Evolutionary conservation across 225 moss, liverwort and hornwort species (phyloP).

Genomic region (Rhytidiadelphus loreus): DNA sequence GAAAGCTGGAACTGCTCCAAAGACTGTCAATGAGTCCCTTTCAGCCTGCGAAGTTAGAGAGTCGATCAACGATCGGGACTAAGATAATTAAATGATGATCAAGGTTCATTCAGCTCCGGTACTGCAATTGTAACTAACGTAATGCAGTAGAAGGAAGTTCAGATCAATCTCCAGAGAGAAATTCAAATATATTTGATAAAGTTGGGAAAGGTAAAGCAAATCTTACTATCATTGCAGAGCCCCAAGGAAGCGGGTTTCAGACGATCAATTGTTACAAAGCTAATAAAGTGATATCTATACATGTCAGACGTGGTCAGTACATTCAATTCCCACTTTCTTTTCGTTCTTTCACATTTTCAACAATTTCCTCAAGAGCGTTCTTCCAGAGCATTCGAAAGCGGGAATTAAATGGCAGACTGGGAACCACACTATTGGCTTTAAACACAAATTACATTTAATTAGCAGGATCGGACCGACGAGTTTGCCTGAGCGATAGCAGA

Average conservation of each 20-base stretch:
- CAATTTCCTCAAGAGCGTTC: neutral
- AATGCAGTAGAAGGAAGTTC: neutral
- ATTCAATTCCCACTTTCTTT: neutral
- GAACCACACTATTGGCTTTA: neutral
- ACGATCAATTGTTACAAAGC: neutral
- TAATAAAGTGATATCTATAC: neutral
- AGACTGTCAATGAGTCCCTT: conserved; percentile 56
- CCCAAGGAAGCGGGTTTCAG: neutral
- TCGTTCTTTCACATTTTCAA: neutral
- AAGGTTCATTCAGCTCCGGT: neutral
- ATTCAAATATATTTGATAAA: neutral
- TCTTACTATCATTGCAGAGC: neutral
- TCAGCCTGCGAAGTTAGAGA: conserved; percentile 30
- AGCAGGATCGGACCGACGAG: neutral
- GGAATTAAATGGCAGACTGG: neutral
- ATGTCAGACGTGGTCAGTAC: neutral
- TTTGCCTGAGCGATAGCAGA: conserved; percentile 75
- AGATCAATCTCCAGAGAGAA: neutral
- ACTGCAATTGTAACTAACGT: neutral
- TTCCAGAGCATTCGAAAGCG: neutral
- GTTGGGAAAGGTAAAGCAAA: neutral
- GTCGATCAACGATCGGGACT: neutral
- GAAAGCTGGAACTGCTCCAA: conserved; percentile 65
- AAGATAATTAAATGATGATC: neutral
- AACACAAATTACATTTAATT: neutral